Evolutionary conservation across 176 grass and related monocot genomes (phyloP), one percentile per base, ranked within the genome.

Genomic region (Ananas comosus): DNA sequence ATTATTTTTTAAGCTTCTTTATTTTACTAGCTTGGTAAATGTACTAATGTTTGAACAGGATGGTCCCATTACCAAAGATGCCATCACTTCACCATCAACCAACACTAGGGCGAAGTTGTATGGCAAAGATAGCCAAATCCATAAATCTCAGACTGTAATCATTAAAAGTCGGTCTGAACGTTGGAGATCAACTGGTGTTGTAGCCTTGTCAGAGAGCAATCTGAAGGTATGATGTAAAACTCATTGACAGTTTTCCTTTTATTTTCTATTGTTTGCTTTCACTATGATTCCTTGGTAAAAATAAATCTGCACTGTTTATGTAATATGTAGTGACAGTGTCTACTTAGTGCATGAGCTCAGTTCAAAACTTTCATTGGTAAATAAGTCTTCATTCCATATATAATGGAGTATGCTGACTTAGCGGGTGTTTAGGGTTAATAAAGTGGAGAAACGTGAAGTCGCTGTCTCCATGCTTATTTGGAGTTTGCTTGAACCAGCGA

Each of bases 131-230:
- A 64, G 3, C 69, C 70, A 83, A 51, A 73, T 53, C 49, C 64
- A 22, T 64, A 84, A 80, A 61, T 22, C 51, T 10, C 79, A 83
- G 56, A 47, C 80, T 51, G 29, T 80, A 64, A 64, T 92, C 63
- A 75, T 51, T 64, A 96, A 83, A 92, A 92, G 64, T 47, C 76
- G 79, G 25, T 53, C 81, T 0, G 86, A 83, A 73, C 73, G 70
- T 49, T 96, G 88, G 92, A 92, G 87, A 75, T 47, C 78, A 72
- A 96, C 86, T 0, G 93, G 93, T 72, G 79, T 96, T 71, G 80
- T 92, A 70, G 83, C 89, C 24, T 72, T 92, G 58, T 85, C 90
- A 56, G 83, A 87, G 25, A 87, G 57, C 13, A 25, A 76, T 14
- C 83, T 96, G 50, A 87, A 87, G 83, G 93, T 96, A 92, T 42